Evolutionary conservation across 1,284 basidiomycete species (phyloP), one percentile per base, ranked within the genome.

Genomic region (Trametes versicolor): DNA sequence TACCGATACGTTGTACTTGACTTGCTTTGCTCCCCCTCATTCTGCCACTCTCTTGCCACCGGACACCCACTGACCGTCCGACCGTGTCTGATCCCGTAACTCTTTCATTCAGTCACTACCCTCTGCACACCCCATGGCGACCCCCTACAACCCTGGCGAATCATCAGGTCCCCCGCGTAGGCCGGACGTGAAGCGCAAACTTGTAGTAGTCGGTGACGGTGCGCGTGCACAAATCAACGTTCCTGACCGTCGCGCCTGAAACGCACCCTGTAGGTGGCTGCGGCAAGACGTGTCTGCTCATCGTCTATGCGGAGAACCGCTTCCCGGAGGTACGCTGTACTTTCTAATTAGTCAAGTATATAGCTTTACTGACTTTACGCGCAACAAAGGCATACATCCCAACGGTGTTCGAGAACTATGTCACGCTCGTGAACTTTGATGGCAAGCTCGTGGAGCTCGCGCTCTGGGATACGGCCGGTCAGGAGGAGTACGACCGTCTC

Each of bases 371-470:
- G 53, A 55, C 23, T 48, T 36, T 29, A 29, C 27, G 25, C 21
- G 17, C 6, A 29, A 60, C 52, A 36, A 79, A 98, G 96, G 91
- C 95, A 63, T 99, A 99, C 80, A 93, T 99, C 68, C 97, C 97
- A 27, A 99, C 97, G 23, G 97, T 99, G 9, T 99, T 99, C 77
- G 97, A 99, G 80, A 98, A 97, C 86, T 94, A 96, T 74, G 94
- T 98, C 63, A 97, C 97, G 12, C 89, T 93, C 72, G 91, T 98
- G 57, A 85, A 91, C 48, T 93, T 92, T 72, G 96, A 98, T 48
- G 90, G 92, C 62, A 98, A 97, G 80, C 84, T 90, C 52, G 90
- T 99, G 72, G 97, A 99, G 78, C 87, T 99, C 39, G 96, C 97
- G 5, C 84, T 99, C 37, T 99, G 97, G 97, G 97, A 99, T 80